A percentile compares a stretch with the other conserved stretches of the same genome.
These are phyloP conservation scores for Gymnopus androsaceus DNA, from an alignment of 1,284 basidiomycete species.

Conservation along the genomic window DNA sequence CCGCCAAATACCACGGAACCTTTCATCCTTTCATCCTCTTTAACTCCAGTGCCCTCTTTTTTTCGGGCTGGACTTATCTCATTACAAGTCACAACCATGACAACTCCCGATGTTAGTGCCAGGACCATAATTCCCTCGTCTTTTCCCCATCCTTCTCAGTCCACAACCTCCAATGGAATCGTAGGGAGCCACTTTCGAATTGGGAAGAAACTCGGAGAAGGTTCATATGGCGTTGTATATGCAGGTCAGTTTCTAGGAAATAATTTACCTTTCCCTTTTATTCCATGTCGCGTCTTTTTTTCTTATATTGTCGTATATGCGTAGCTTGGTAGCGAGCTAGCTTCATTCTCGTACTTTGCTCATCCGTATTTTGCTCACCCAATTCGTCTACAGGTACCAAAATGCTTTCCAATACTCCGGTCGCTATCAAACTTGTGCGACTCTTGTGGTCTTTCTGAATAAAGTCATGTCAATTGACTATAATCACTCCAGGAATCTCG, in stretches of 20 bases:
- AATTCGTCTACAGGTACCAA: constrained; percentile 67
- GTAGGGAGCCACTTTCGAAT: constrained; percentile 78
- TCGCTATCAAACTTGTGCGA: constrained; percentile 98
- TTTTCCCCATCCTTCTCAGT: constrained; percentile 60
- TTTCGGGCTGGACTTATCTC: constrained; percentile 4
- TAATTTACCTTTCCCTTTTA: too few relatives aligned
- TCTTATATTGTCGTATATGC: too few relatives aligned
- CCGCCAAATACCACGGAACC: constrained; percentile 8
- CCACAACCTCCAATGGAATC: constrained; percentile 64
- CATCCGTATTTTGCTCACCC: too few relatives aligned
- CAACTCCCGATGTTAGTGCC: constrained; percentile 78
- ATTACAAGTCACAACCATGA: constrained; percentile 43
- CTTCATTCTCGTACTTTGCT: too few relatives aligned
- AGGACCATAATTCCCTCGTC: too few relatives aligned
- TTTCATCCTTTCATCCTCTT: not conserved
- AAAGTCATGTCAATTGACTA: constrained; percentile 12
- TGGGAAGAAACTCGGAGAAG: constrained; percentile 87
- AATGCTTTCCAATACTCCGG: constrained; percentile 84
- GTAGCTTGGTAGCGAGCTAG: too few relatives aligned
- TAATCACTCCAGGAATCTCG: constrained; percentile 79
- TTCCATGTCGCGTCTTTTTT: too few relatives aligned
- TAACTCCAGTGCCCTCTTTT: constrained; percentile 9
- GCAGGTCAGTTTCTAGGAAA: constrained; percentile 70
- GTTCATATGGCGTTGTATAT: constrained; percentile 82
- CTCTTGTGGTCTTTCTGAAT: constrained; percentile 23